Conservation (phyloP, 2,329 filamentous ascomycete species). For the Ascocoryne sarcoides region DNA sequence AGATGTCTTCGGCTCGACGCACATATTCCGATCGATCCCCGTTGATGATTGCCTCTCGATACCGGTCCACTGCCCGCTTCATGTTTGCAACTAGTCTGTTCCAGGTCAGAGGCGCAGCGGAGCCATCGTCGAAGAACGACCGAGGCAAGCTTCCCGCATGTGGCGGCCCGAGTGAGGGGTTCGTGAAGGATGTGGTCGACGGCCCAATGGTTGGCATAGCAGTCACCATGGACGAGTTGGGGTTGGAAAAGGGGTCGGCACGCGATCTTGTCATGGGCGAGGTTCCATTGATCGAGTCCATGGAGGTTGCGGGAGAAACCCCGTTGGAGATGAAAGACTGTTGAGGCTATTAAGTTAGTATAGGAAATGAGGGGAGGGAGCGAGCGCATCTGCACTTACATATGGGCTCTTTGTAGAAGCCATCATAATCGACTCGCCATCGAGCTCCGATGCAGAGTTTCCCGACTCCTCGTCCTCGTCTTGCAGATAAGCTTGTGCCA, state of each 20-base stretch:
- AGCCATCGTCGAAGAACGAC: conserved; percentile 87
- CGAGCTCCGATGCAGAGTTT: conserved; percentile 76
- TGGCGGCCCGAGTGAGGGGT: conserved; percentile 29
- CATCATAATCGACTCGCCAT: conserved; percentile 66
- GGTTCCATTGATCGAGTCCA: conserved; percentile 75
- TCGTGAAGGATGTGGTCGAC: conserved; percentile 49
- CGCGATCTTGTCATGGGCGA: conserved; percentile 51
- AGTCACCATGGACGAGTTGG: conserved; percentile 45
- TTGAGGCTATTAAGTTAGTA: conserved; percentile 41
- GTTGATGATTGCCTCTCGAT: conserved; percentile 79
- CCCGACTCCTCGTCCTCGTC: conserved; percentile 85
- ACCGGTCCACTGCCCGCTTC: conserved; percentile 81
- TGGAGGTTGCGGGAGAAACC: conserved; percentile 78
- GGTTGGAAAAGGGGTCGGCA: conserved; percentile 45
- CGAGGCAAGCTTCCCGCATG: conserved; percentile 53
- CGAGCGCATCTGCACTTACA: conserved; percentile 39
- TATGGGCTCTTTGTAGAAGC: conserved; percentile 55
- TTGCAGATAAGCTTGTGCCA: conserved; percentile 72
- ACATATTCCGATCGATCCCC: conserved; percentile 86
- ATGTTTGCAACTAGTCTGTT: conserved; percentile 85
- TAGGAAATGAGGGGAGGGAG: conserved; percentile 2
- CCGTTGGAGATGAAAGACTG: conserved; percentile 52
- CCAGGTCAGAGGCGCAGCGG: conserved; percentile 76
- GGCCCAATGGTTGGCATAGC: conserved; percentile 24
- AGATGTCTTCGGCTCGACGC: conserved; percentile 91